These are phyloP conservation scores for Pontederia paniculata DNA, from an alignment of 176 grass and related monocot species.

Conservation along the genomic window DNA sequence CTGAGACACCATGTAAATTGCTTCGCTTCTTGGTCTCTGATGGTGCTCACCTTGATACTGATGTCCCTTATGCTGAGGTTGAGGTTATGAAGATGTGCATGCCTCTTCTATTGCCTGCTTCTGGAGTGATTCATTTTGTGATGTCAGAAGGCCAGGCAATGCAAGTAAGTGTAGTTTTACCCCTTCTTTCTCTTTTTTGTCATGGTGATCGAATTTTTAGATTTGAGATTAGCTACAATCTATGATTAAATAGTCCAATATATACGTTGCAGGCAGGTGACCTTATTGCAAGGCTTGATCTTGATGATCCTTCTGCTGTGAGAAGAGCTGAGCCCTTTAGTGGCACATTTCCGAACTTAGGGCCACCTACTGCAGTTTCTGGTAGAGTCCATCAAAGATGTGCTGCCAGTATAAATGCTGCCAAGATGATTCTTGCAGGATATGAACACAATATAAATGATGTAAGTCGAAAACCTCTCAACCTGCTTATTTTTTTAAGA, in stretches of 20 bases:
- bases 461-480: slow-evolving; percentile 27
- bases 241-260: slow-evolving; percentile 7
- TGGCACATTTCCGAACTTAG: slow-evolving; percentile 80
- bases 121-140: slow-evolving; percentile 78
- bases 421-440: slow-evolving; percentile 92
- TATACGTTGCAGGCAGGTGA: slow-evolving; percentile 51
- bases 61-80: slow-evolving; percentile 89
- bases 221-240: slow-evolving; percentile 14
- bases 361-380: slow-evolving; percentile 81
- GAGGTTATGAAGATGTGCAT: slow-evolving; percentile 99
- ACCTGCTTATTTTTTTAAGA: not conserved
- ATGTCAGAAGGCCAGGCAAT: slow-evolving; percentile 98
- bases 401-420: slow-evolving; percentile 67
- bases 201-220: not conserved
- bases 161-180: slow-evolving; percentile 37
- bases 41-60: slow-evolving; percentile 82
- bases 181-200: not conserved
- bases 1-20: slow-evolving; percentile 98
- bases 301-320: slow-evolving; percentile 93
- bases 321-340: slow-evolving; percentile 87
- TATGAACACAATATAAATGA: slow-evolving; percentile 88
- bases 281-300: slow-evolving; percentile 82
- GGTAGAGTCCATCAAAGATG: slow-evolving; percentile 93
- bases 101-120: slow-evolving; percentile 85
- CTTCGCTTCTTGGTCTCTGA: slow-evolving; percentile 90